Evolutionary conservation across 371 early-diverging fungal genomes (phyloP).

Genomic region (Choanephora cucurbitarum): DNA sequence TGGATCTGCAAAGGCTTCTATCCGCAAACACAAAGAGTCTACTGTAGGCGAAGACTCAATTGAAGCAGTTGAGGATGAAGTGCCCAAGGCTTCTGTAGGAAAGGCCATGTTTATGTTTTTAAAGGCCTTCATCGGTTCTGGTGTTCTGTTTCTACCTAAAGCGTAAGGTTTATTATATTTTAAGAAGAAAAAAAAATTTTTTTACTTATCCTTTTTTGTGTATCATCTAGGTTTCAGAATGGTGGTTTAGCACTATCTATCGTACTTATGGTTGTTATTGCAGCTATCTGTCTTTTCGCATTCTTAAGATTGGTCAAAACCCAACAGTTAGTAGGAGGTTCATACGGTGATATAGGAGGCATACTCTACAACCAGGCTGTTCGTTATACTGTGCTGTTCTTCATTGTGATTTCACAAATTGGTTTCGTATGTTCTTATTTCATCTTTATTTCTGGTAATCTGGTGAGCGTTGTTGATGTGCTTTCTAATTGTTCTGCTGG

Average conservation of each 20-base stretch:
- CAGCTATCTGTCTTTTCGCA: slow-evolving; percentile 31
- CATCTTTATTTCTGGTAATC: slow-evolving; percentile 49
- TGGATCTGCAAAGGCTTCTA: slow-evolving; percentile 3
- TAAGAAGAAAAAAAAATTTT: neutral
- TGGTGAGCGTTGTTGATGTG: slow-evolving; percentile 43
- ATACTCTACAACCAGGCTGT: slow-evolving; percentile 63
- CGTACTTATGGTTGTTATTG: slow-evolving; percentile 28
- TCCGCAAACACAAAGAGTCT: slow-evolving; percentile 18
- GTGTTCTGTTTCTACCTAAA: slow-evolving; percentile 65
- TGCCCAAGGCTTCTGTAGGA: slow-evolving; percentile 55
- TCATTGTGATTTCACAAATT: slow-evolving; percentile 70
- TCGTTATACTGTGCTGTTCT: slow-evolving; percentile 56
- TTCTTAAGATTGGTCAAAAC: slow-evolving; percentile 33
- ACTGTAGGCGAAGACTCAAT: slow-evolving; percentile 11
- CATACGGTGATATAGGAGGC: slow-evolving; percentile 80
- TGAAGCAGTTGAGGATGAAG: slow-evolving; percentile 8
- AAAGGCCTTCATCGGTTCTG: slow-evolving; percentile 80
- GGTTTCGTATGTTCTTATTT: slow-evolving; percentile 55
- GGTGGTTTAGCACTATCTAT: slow-evolving; percentile 34
- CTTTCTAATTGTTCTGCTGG: slow-evolving; percentile 39
- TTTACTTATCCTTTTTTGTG: neutral
- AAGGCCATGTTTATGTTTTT: slow-evolving; percentile 77
- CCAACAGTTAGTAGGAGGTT: slow-evolving; percentile 54
- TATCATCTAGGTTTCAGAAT: slow-evolving; percentile 25
- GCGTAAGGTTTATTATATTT: slow-evolving; percentile 42